Evolutionary conservation across 352 stramenopile species (phyloP).

Genomic region (Pythium aristosporum): DNA sequence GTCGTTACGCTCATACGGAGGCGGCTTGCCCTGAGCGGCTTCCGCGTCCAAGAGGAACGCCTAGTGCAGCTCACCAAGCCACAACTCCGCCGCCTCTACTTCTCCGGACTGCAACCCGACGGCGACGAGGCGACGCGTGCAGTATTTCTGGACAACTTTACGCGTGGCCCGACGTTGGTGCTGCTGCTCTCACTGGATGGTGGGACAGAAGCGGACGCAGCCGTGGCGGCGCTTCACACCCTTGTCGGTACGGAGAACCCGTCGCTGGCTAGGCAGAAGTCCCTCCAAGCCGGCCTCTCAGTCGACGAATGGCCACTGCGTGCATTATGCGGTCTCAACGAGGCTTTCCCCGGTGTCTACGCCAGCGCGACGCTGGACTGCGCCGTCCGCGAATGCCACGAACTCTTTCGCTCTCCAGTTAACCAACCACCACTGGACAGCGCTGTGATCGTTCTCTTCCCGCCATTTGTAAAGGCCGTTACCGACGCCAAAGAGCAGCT

Average conservation of each 20-base stretch:
- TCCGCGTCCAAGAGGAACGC: constrained; percentile 39
- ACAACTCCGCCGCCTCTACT: constrained; percentile 38
- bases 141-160: constrained; percentile 54
- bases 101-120: constrained; percentile 9
- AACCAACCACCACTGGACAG: constrained; percentile 28
- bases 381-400: constrained; percentile 56
- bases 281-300: constrained; percentile 31
- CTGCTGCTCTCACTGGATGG: constrained; percentile 44
- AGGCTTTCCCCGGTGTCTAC: constrained; percentile 64
- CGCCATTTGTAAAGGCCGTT: constrained; percentile 33
- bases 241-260: constrained; percentile 68
- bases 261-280: constrained; percentile 38
- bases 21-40: constrained; percentile 56
- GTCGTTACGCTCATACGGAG: constrained; percentile 37
- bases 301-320: constrained; percentile 60
- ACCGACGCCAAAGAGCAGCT: constrained; percentile 29
- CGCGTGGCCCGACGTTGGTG: constrained; percentile 55
- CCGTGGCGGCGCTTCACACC: constrained; percentile 39
- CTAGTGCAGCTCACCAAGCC: constrained; percentile 37
- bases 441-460: constrained; percentile 41
- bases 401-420: constrained; percentile 48
- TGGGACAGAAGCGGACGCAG: constrained; percentile 19
- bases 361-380: constrained; percentile 54
- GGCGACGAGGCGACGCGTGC: constrained; percentile 18
- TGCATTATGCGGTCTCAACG: constrained; percentile 66